A percentile compares a stretch with the other conserved stretches of the same genome.
Evolutionary conservation across 192 early-diverging fungal genomes (phyloP).

Genomic region (Umbelopsis isabellina): DNA sequence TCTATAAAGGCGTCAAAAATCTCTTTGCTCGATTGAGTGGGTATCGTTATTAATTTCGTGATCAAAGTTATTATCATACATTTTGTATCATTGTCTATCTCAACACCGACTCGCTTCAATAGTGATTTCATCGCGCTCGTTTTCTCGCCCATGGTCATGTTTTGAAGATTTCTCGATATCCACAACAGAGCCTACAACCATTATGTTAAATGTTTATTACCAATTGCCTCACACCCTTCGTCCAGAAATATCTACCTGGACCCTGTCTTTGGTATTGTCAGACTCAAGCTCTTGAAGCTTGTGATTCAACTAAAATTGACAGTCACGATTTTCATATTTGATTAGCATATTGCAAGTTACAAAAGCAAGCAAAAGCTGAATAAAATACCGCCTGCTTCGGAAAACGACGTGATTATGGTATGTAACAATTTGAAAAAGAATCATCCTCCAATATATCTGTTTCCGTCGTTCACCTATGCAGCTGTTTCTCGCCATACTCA

Average conservation of each 20-base stretch:
- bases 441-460: too few relatives aligned
- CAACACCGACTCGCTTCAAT: neutral
- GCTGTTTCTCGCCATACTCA: neutral
- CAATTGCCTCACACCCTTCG: neutral
- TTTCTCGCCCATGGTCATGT: slow-evolving; percentile 22
- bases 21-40: neutral
- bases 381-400: too few relatives aligned
- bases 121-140: slow-evolving; percentile 11
- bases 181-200: slow-evolving; percentile 18
- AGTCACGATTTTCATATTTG: neutral
- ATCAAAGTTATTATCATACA: slow-evolving; percentile 25
- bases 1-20: slow-evolving; percentile 13
- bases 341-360: neutral
- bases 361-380: too few relatives aligned
- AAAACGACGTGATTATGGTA: too few relatives aligned
- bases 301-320: neutral
- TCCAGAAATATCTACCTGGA: neutral
- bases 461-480: neutral
- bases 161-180: slow-evolving; percentile 3
- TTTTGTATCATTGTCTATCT: slow-evolving; percentile 23
- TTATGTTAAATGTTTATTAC: neutral
- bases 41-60: slow-evolving; percentile 1
- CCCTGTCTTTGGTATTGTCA: neutral
- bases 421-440: too few relatives aligned
- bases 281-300: neutral